Evolutionary conservation across 1,139 yeast species (phyloP).

Genomic region (Taphrina flavorubra): DNA sequence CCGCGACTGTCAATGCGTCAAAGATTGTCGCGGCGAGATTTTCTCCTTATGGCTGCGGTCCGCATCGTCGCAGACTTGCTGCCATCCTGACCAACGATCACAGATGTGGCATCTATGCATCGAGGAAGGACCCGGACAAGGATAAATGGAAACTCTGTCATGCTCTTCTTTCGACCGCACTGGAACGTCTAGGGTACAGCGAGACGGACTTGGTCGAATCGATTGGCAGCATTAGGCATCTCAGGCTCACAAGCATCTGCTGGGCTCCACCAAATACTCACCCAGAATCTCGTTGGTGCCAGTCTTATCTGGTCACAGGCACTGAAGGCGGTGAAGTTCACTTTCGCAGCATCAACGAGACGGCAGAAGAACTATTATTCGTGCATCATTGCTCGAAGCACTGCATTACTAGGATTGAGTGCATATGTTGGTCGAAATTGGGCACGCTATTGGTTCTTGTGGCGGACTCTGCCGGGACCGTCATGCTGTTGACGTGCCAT

Average conservation of each 20-base stretch:
- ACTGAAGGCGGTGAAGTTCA: conserved; percentile 16
- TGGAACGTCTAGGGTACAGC: background rate
- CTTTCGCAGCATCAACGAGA: background rate
- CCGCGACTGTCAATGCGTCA: background rate
- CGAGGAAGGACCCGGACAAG: conserved; percentile 16
- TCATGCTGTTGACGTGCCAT: background rate
- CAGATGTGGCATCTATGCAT: conserved; percentile 7
- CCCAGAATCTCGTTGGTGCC: conserved; percentile 2
- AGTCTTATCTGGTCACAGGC: conserved; percentile 20
- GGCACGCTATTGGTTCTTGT: background rate
- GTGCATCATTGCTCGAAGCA: conserved; percentile 2
- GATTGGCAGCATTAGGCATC: background rate
- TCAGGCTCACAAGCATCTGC: conserved; percentile 8
- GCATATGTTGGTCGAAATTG: conserved; percentile 1
- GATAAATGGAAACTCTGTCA: conserved; percentile 19
- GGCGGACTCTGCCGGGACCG: background rate
- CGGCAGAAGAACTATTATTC: background rate
- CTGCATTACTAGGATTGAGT: conserved; percentile 2
- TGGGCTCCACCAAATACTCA: conserved; percentile 17
- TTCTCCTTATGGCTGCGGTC: conserved; percentile 7
- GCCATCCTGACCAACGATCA: conserved; percentile 24
- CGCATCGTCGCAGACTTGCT: background rate
- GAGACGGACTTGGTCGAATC: background rate
- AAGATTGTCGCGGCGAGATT: background rate
- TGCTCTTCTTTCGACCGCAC: conserved; percentile 1